phyloP scores from a whole-genome alignment of 352 stramenopile genomes.

The Phytopythium ostracodes region DNA sequence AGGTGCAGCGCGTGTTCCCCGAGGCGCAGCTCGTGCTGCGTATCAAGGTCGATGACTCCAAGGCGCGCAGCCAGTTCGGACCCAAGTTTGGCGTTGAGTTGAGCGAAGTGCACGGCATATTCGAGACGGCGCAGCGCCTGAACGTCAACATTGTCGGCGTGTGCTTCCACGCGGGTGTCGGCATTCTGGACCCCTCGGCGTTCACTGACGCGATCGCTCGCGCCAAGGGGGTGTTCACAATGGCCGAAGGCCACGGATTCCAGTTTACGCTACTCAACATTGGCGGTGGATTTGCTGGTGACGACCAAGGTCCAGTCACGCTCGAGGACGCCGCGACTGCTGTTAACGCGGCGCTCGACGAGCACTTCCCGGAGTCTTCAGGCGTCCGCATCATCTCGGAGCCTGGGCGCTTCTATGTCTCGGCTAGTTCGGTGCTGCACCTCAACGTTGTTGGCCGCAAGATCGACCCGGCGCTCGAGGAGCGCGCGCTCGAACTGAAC shows the following conservation, averaged over 20 bases:
- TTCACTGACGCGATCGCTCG: slow-evolving; percentile 79
- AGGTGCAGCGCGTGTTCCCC: slow-evolving; percentile 34
- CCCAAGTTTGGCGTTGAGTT: slow-evolving; percentile 81
- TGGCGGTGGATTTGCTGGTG: slow-evolving; percentile 80
- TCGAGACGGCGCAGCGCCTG: slow-evolving; percentile 51
- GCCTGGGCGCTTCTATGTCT: slow-evolving; percentile 86
- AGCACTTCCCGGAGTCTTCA: slow-evolving; percentile 36
- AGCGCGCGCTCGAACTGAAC: slow-evolving; percentile 4
- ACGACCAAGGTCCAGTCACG: slow-evolving; percentile 37
- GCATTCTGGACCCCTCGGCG: slow-evolving; percentile 60
- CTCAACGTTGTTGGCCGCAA: slow-evolving; percentile 70
- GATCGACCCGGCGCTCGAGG: slow-evolving; percentile 25
- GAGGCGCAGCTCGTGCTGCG: slow-evolving; percentile 57
- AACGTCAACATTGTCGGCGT: slow-evolving; percentile 76
- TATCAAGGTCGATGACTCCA: slow-evolving; percentile 86
- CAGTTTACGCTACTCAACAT: slow-evolving; percentile 81
- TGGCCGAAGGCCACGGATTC: slow-evolving; percentile 53
- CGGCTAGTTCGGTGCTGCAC: slow-evolving; percentile 59
- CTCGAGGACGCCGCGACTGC: slow-evolving; percentile 34
- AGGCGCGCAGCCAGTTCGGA: slow-evolving; percentile 70
- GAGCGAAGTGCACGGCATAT: slow-evolving; percentile 46
- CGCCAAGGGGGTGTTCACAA: slow-evolving; percentile 57
- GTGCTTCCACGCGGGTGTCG: slow-evolving; percentile 87
- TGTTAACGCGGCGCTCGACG: slow-evolving; percentile 36
- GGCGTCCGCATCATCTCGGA: slow-evolving; percentile 85